A percentile compares a stretch with the other conserved stretches of the same genome.
phyloP scores from a whole-genome alignment of 805 yeast genomes.

The Ogataea dorogensis region DNA sequence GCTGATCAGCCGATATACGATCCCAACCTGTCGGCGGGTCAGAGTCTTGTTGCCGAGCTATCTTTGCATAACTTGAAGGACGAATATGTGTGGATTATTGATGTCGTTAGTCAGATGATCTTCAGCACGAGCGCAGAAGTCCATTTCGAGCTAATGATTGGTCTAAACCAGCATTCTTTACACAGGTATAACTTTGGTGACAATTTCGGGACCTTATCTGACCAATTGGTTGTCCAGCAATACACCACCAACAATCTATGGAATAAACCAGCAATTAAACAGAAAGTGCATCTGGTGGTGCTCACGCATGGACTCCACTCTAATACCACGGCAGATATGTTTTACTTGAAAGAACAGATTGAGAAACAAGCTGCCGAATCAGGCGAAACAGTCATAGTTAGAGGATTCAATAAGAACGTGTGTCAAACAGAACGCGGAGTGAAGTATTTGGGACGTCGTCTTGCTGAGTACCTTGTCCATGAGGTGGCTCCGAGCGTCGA shows the following conservation, averaged over 20 bases:
- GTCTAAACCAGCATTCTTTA: conserved; percentile 40
- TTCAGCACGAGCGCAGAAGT: conserved; percentile 70
- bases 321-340: conserved; percentile 86
- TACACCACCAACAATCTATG: conserved; percentile 70
- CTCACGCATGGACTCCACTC: conserved; percentile 93
- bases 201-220: conserved; percentile 28
- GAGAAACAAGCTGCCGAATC: conserved; percentile 45
- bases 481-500: conserved; percentile 43
- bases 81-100: conserved; percentile 72
- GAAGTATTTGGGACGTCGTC: conserved; percentile 74
- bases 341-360: conserved; percentile 77
- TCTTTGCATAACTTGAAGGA: conserved; percentile 62
- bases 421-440: conserved; percentile 90
- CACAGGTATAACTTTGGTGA: conserved; percentile 25
- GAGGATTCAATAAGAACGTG: conserved; percentile 81
- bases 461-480: conserved; percentile 68
- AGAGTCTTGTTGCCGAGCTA: conserved; percentile 55
- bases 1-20: conserved; percentile 78
- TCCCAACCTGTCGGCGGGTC: conserved; percentile 70
- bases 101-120: conserved; percentile 75
- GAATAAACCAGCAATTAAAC: conserved; percentile 59
- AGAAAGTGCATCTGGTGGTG: conserved; percentile 79
- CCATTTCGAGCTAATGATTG: conserved; percentile 60
- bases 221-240: conserved; percentile 46
- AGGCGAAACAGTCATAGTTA: conserved; percentile 67